phyloP scores from a whole-genome alignment of 345 rosid species.

The Eutrema japonicum region DNA sequence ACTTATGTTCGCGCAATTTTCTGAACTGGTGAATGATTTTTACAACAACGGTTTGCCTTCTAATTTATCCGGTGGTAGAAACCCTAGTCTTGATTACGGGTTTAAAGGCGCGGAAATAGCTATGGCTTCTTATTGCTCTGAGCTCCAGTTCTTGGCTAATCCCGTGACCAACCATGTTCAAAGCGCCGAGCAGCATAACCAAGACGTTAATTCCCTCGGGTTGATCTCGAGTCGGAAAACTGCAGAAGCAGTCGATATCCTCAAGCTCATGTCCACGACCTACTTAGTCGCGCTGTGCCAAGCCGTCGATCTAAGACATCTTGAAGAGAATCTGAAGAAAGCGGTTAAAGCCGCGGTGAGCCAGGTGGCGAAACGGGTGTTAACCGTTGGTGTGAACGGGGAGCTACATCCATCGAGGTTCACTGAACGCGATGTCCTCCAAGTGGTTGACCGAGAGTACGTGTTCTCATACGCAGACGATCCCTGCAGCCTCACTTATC shows the following conservation, averaged over 20 bases:
- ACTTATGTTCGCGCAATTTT: slow-evolving; percentile 66
- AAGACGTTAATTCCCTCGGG: slow-evolving; percentile 71
- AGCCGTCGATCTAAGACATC: slow-evolving; percentile 65
- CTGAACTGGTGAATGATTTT: slow-evolving; percentile 74
- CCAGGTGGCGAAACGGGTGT: slow-evolving; percentile 55
- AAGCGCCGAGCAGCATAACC: slow-evolving; percentile 71
- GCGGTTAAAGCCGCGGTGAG: slow-evolving; percentile 53
- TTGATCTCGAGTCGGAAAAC: slow-evolving; percentile 67
- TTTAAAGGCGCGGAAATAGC: slow-evolving; percentile 82
- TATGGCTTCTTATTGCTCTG: slow-evolving; percentile 73
- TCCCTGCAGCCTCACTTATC: slow-evolving; percentile 70
- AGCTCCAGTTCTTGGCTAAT: slow-evolving; percentile 66
- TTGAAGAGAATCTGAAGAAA: slow-evolving; percentile 62
- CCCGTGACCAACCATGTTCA: slow-evolving; percentile 74
- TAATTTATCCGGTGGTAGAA: slow-evolving; percentile 64
- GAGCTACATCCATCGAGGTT: slow-evolving; percentile 80
- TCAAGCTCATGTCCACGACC: slow-evolving; percentile 68
- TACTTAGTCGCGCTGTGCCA: slow-evolving; percentile 64
- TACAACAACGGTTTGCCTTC: slow-evolving; percentile 84
- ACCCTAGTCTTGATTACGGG: slow-evolving; percentile 79
- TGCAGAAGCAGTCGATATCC: slow-evolving; percentile 59
- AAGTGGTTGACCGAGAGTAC: slow-evolving; percentile 66
- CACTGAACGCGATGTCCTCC: slow-evolving; percentile 67
- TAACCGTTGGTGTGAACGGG: slow-evolving; percentile 60
- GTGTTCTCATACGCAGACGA: slow-evolving; percentile 72